These are phyloP conservation scores for Thamnidium elegans DNA, from an alignment of 192 early-diverging fungal genomes.

Conservation along the genomic window DNA sequence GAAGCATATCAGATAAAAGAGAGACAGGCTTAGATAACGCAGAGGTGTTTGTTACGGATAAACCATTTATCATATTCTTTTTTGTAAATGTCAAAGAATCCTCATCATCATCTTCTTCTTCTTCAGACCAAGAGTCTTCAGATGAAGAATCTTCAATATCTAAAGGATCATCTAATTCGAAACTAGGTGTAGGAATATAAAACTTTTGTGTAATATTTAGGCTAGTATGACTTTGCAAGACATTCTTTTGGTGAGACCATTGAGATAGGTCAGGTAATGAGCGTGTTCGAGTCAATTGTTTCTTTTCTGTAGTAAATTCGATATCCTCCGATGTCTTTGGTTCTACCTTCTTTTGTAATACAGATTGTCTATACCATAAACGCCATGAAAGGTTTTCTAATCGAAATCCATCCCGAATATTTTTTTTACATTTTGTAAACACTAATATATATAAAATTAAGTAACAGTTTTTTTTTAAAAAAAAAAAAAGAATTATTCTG, in stretches of 20 bases:
- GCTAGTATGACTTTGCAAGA: neutral
- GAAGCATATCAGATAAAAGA: constrained; percentile 17
- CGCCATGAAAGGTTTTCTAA: constrained; percentile 38
- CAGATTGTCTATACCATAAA: constrained; percentile 34
- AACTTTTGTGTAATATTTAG: neutral
- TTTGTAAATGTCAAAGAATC: constrained; percentile 9
- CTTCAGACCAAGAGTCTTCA: neutral
- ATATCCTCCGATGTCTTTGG: constrained; percentile 9
- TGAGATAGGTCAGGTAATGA: constrained; percentile 15
- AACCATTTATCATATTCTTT: neutral
- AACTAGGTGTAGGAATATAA: neutral
- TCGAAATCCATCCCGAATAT: constrained; percentile 27
- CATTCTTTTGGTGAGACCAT: neutral
- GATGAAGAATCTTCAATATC: neutral
- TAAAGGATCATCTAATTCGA: no score
- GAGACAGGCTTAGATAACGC: neutral
- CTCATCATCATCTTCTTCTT: neutral
- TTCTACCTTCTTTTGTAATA: constrained; percentile 12
- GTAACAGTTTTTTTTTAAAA: neutral
- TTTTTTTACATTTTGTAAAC: constrained; percentile 29
- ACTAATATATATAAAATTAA: constrained; percentile 13
- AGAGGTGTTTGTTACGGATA: neutral
- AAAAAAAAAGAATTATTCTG: neutral
- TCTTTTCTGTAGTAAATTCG: neutral
- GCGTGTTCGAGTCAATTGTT: constrained; percentile 7